Evolutionary conservation across 805 yeast species (phyloP).

Genomic region (Wickerhamomyces mucosus): DNA sequence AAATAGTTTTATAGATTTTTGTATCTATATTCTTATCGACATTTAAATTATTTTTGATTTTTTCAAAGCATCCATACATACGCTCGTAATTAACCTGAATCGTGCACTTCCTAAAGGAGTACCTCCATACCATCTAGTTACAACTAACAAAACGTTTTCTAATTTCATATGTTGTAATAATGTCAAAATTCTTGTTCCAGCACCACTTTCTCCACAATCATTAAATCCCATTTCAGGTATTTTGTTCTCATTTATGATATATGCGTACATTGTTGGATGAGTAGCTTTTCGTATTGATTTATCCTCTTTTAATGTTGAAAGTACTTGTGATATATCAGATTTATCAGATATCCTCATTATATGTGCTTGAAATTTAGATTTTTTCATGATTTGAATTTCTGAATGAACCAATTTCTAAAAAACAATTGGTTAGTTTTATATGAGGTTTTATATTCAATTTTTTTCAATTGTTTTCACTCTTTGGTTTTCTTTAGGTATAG

Average conservation of each 20-base stretch:
- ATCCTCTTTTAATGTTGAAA: background rate
- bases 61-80: slow-evolving; percentile 42
- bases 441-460: no score
- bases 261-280: background rate
- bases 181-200: slow-evolving; percentile 52
- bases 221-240: slow-evolving; percentile 43
- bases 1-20: no score
- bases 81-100: slow-evolving; percentile 55
- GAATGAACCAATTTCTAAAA: background rate
- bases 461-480: no score
- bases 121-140: slow-evolving; percentile 80
- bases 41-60: slow-evolving; percentile 24
- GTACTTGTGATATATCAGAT: background rate
- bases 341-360: background rate
- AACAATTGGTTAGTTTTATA: background rate
- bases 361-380: background rate
- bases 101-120: slow-evolving; percentile 62
- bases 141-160: slow-evolving; percentile 53
- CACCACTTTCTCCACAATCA: slow-evolving; percentile 72
- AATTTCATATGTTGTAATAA: slow-evolving; percentile 40
- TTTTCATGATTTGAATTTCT: background rate
- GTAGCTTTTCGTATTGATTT: background rate
- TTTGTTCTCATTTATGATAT: slow-evolving; percentile 2
- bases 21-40: slow-evolving; percentile 1
- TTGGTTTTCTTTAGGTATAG: no score